phyloP scores from a whole-genome alignment of 2,329 filamentous ascomycete genomes.

The Blastomyces silverae region DNA sequence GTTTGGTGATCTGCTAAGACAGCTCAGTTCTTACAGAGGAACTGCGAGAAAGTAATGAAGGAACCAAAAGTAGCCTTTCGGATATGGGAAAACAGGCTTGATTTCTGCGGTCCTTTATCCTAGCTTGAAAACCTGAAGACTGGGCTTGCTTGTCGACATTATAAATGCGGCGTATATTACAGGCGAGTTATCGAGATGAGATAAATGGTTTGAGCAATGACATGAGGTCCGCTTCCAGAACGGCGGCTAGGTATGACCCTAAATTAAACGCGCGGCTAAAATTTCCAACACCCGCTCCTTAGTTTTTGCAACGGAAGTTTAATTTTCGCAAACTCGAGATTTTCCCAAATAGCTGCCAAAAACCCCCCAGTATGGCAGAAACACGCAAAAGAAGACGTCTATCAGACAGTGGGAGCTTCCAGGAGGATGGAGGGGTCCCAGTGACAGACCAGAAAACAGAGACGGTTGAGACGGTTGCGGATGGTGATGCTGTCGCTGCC shows the following conservation, averaged over 20 bases:
- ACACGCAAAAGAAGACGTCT: constrained; percentile 34
- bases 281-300: not conserved
- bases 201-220: not conserved
- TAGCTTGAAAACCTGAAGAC: not conserved
- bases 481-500: constrained; percentile 11
- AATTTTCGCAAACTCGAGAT: not conserved
- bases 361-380: constrained; percentile 29
- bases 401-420: constrained; percentile 27
- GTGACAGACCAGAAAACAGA: not conserved
- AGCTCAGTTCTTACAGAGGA: constrained; percentile 23
- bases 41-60: not conserved
- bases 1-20: not conserved
- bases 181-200: not conserved
- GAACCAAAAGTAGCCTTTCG: not conserved
- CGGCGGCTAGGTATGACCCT: not conserved
- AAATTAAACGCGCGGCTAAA: constrained; percentile 12
- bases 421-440: constrained; percentile 21
- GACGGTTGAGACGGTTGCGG: not conserved
- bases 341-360: not conserved
- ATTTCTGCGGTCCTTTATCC: not conserved
- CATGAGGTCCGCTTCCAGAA: too few relatives aligned
- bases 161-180: not conserved
- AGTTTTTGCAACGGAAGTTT: constrained; percentile 9
- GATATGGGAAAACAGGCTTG: not conserved
- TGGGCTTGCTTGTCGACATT: not conserved